A percentile compares a stretch with the other conserved stretches of the same genome.
phyloP scores from a whole-genome alignment of 2,329 filamentous ascomycete genomes.

The Madurella mycetomatis region DNA sequence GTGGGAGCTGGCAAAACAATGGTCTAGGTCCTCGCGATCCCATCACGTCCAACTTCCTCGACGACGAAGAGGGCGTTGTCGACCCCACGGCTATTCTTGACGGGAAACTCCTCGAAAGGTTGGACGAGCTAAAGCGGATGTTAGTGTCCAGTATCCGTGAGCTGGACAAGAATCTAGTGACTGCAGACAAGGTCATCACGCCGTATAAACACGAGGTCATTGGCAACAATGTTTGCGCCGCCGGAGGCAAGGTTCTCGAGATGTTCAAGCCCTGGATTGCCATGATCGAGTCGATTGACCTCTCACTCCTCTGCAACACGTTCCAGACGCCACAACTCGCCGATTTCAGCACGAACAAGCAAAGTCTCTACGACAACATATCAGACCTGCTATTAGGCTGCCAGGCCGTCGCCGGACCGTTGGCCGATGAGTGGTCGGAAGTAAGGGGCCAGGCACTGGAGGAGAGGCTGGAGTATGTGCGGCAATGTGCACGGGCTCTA shows the following conservation, averaged over 20 bases:
- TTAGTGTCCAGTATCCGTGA: slow-evolving; percentile 82
- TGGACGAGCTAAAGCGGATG: slow-evolving; percentile 81
- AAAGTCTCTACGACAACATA: slow-evolving; percentile 88
- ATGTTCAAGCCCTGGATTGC: slow-evolving; percentile 87
- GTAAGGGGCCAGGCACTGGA: slow-evolving; percentile 86
- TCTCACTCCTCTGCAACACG: slow-evolving; percentile 70
- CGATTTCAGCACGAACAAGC: slow-evolving; percentile 88
- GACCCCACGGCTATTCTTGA: slow-evolving; percentile 76
- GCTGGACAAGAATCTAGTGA: slow-evolving; percentile 75
- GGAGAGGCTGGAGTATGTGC: slow-evolving; percentile 76
- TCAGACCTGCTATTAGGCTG: slow-evolving; percentile 84
- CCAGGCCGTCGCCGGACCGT: slow-evolving; percentile 83
- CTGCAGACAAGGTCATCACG: slow-evolving; percentile 78
- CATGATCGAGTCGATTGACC: slow-evolving; percentile 85
- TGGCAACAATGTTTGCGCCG: slow-evolving; percentile 74
- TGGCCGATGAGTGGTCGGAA: slow-evolving; percentile 94
- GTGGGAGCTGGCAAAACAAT: slow-evolving; percentile 84
- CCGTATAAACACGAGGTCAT: slow-evolving; percentile 73
- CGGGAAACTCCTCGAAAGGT: slow-evolving; percentile 68
- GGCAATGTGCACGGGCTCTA: slow-evolving; percentile 70
- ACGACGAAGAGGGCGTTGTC: slow-evolving; percentile 68
- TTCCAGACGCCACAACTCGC: slow-evolving; percentile 80
- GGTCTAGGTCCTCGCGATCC: slow-evolving; percentile 61
- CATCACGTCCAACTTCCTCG: slow-evolving; percentile 76
- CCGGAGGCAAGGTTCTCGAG: slow-evolving; percentile 76